Evolutionary conservation across 164 flowering plant genomes (phyloP).

Genomic region (Echeveria elegans): DNA sequence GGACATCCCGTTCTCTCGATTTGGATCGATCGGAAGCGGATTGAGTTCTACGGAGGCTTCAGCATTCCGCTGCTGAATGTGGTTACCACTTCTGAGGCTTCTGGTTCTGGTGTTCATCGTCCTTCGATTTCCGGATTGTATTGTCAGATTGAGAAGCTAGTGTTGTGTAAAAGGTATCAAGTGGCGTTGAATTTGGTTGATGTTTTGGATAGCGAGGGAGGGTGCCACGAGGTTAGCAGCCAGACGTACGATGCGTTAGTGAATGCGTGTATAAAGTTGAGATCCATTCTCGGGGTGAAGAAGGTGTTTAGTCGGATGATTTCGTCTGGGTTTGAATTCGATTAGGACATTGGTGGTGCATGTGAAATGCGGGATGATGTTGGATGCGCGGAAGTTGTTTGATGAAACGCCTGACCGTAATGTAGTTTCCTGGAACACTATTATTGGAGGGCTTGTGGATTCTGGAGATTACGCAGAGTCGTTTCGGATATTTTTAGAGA

Average conservation of each 20-base stretch:
- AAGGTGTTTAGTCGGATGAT: conserved; percentile 32
- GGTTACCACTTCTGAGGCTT: not conserved
- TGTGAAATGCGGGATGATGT: no score
- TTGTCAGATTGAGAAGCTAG: conserved; percentile 47
- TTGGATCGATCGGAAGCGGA: not conserved
- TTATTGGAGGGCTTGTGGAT: no score
- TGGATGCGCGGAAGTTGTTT: conserved; percentile 39
- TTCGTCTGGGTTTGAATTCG: conserved; percentile 28
- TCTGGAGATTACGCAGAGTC: no score
- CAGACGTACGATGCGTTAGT: conserved; percentile 46
- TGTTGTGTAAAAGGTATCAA: conserved; percentile 22
- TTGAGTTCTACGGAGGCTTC: not conserved
- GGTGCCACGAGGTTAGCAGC: conserved; percentile 17
- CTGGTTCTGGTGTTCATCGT: not conserved
- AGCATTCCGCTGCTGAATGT: not conserved
- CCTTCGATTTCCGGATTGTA: conserved; percentile 17
- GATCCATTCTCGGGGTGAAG: conserved; percentile 39
- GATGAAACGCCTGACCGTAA: conserved; percentile 51
- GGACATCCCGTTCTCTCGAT: conserved; percentile 1
- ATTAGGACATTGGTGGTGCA: conserved; percentile 44
- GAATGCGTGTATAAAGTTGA: conserved; percentile 40
- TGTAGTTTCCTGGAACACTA: conserved; percentile 40
- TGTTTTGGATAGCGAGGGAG: conserved; percentile 30
- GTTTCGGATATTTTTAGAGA: no score
- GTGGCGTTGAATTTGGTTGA: conserved; percentile 60